A percentile compares a stretch with the other conserved stretches of the same genome.
These are phyloP conservation scores for Globisporangium uncinulatum DNA, from an alignment of 352 stramenopile genomes.

Conservation along the genomic window DNA sequence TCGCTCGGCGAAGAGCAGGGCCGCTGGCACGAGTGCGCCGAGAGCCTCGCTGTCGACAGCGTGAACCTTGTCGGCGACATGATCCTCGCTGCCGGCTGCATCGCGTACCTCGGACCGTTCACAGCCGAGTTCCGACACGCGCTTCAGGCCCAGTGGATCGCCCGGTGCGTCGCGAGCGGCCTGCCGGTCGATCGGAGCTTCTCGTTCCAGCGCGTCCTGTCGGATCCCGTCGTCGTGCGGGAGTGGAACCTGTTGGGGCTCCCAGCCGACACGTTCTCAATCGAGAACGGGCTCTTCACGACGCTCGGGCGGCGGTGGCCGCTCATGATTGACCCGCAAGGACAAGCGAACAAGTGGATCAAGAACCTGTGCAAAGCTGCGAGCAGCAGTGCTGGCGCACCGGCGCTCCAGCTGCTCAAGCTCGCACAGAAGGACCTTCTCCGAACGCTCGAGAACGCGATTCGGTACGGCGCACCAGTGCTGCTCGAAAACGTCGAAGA, in stretches of 20 bases:
- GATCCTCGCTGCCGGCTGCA: constrained; percentile 88
- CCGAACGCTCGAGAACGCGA: constrained; percentile 89
- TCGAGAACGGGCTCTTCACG: constrained; percentile 91
- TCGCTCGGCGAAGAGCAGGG: constrained; percentile 88
- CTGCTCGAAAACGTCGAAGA: constrained; percentile 94
- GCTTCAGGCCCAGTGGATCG: constrained; percentile 83
- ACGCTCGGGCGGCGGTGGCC: constrained; percentile 89
- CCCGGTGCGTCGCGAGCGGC: constrained; percentile 63
- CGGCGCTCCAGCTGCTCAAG: constrained; percentile 90
- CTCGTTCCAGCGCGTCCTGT: constrained; percentile 77
- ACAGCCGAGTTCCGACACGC: constrained; percentile 81
- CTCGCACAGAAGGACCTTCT: constrained; percentile 91
- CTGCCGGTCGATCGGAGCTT: constrained; percentile 86
- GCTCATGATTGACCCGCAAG: constrained; percentile 93
- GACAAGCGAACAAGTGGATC: constrained; percentile 93
- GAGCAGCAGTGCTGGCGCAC: constrained; percentile 4
- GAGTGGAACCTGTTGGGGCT: constrained; percentile 93
- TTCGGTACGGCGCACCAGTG: constrained; percentile 88
- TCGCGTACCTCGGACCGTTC: constrained; percentile 92
- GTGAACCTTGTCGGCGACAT: constrained; percentile 92
- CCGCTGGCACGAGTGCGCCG: constrained; percentile 84
- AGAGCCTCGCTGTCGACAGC: constrained; percentile 72
- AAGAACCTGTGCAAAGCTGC: constrained; percentile 89
- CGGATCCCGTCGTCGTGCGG: constrained; percentile 82
- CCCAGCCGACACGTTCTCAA: constrained; percentile 90